Percentiles rank a stretch among this genome's conserved stretches.
Evolutionary conservation across 2,329 filamentous ascomycete genomes (phyloP).

Genomic region (Penicillium sp.): DNA sequence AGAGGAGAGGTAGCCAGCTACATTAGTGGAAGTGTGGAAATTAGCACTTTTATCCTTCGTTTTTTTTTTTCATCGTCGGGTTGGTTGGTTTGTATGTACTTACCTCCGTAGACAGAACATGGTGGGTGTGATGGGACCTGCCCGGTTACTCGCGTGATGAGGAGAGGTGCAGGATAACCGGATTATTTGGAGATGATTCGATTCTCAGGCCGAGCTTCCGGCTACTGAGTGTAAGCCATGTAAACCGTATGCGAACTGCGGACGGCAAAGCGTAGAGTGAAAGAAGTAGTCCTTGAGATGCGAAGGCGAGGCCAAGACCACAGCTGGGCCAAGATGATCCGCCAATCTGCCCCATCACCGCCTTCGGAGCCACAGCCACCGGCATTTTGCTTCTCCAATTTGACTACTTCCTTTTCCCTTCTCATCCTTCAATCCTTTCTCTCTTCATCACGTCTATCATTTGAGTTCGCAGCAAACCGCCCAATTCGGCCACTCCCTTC

Average conservation of each 20-base stretch:
- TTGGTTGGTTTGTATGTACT: constrained; percentile 17
- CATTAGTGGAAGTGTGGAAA: not conserved
- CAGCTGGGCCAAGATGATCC: no score
- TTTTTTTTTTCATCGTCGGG: not conserved
- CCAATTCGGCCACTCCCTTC: constrained; percentile 22
- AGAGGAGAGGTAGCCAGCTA: constrained; percentile 85
- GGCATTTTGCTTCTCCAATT: constrained; percentile 20
- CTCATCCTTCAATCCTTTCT: constrained; percentile 23
- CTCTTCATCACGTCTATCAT: constrained; percentile 25
- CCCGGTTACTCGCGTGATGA: no score
- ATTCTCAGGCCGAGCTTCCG: not conserved
- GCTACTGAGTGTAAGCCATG: not conserved
- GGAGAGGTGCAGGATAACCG: no score
- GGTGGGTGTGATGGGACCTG: constrained; percentile 19
- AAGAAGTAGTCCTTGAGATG: no score
- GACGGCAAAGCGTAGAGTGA: no score
- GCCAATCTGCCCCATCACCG: not conserved
- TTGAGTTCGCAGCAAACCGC: constrained; percentile 20
- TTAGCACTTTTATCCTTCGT: not conserved
- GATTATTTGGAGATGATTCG: no score
- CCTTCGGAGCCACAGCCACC: constrained; percentile 7
- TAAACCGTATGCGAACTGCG: no score
- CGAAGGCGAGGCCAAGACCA: no score
- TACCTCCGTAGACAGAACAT: constrained; percentile 73
- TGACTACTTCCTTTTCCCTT: constrained; percentile 26